Percentiles rank a stretch among this genome's conserved stretches.
phyloP scores from a whole-genome alignment of 768 basidiomycete species.

The Serpula lacrymans region DNA sequence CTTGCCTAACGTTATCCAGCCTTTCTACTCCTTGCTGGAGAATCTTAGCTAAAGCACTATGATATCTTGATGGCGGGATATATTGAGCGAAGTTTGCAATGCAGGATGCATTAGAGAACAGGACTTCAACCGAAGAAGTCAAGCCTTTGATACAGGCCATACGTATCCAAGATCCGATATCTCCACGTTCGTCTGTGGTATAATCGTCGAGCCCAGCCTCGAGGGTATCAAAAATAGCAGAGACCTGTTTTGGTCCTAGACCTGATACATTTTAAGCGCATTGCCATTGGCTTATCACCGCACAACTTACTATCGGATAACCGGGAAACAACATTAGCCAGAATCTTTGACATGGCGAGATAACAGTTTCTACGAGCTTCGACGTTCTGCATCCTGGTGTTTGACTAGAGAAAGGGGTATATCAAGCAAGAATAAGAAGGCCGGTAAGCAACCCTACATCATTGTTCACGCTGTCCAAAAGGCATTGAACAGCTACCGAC shows the following conservation, averaged over 20 bases:
- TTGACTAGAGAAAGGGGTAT: slow-evolving; percentile 25
- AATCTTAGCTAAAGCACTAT: slow-evolving; percentile 57
- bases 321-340: slow-evolving; percentile 40
- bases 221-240: slow-evolving; percentile 51
- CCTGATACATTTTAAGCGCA: slow-evolving; percentile 34
- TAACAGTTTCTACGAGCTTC: slow-evolving; percentile 60
- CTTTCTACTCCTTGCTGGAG: slow-evolving; percentile 90
- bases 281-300: slow-evolving; percentile 4
- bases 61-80: slow-evolving; percentile 57
- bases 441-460: slow-evolving; percentile 38
- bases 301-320: slow-evolving; percentile 43
- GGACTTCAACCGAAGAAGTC: slow-evolving; percentile 45
- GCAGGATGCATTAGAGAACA: slow-evolving; percentile 43
- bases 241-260: slow-evolving; percentile 42
- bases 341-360: slow-evolving; percentile 42
- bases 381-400: slow-evolving; percentile 39
- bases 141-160: slow-evolving; percentile 71
- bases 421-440: slow-evolving; percentile 13
- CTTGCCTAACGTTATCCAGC: slow-evolving; percentile 85
- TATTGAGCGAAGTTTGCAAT: slow-evolving; percentile 51
- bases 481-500: slow-evolving; percentile 49
- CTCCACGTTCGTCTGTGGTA: slow-evolving; percentile 90
- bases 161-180: slow-evolving; percentile 96
- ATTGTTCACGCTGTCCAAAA: slow-evolving; percentile 57
- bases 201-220: slow-evolving; percentile 85